Evolutionary conservation across 495 filamentous ascomycete genomes (phyloP), one percentile per base, ranked within the genome.

Genomic region (Bryoglossum gracile): DNA sequence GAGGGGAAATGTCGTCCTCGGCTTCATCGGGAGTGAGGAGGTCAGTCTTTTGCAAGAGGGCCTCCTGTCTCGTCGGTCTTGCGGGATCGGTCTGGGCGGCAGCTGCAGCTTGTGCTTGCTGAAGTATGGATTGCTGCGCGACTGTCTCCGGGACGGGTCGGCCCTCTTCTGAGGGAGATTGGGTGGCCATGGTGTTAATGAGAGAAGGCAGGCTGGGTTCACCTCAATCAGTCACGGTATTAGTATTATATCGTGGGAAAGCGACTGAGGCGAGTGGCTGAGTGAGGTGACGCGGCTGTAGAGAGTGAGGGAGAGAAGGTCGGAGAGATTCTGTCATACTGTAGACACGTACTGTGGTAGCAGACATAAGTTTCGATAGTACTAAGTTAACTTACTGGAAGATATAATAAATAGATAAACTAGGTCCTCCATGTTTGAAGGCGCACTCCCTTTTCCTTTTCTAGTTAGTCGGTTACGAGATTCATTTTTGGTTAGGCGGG

Each of bases 391-490:
- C 28, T 32, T 32, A 32, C 28, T 32, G n/a, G 28, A 32, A 32
- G n/a, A 32, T 32, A 32, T 32, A 41, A 41, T 41, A 41, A 41
- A 41, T 41, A 41, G 19, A 41, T 32, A 32, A 41, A 41, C 19
- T 21, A 13, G 38, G 23, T 6, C 38, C 4, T 13, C 14, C 10
- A 19, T 4, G 13, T 6, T 19, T 45, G 43, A 34, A 9, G 14
- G 24, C 26, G 43, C 43, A 33, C 9, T 30, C 25, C 43, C 25
- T 45, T 45, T 45, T 45, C 25, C 25, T n/a, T n/a, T n/a, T n/a
- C n/a, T n/a, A 45, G 43, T 45, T 41, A 45, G 43, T 33, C 43
- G 43, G 43, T 26, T 45, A 45, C 43, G 43, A 45, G 43, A 45
- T 45, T n/a, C 25, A 45, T 17, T 33, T 45, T 19, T 3, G 43